Evolutionary conservation across 306 rosid genomes (phyloP).

Genomic region (Quercus cerris): DNA sequence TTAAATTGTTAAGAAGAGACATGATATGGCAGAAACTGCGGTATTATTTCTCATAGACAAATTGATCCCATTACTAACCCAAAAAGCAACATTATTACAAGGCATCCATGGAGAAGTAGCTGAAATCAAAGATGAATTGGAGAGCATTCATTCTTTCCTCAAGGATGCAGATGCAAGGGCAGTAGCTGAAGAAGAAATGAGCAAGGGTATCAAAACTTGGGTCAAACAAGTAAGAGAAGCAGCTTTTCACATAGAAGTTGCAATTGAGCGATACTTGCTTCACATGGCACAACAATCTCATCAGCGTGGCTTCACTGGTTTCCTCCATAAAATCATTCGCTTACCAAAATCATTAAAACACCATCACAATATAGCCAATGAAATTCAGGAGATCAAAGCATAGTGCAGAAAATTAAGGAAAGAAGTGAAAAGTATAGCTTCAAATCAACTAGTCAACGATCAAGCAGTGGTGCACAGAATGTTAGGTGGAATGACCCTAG

Average conservation of each 20-base stretch:
- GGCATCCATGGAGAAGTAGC: too few species aligned
- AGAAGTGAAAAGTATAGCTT: too few species aligned
- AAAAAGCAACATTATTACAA: neutral
- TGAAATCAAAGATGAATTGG: too few species aligned
- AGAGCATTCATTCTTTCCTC: too few species aligned
- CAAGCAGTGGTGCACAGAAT: too few species aligned
- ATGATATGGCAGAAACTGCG: neutral
- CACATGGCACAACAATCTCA: neutral
- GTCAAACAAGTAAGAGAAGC: constrained; percentile 18
- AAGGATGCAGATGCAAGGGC: too few species aligned
- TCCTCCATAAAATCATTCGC: neutral
- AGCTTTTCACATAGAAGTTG: constrained; percentile 26
- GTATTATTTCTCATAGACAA: neutral
- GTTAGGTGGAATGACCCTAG: too few species aligned
- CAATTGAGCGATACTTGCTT: constrained; percentile 16
- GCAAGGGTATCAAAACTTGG: too few species aligned
- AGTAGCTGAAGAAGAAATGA: neutral
- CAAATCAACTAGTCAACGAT: too few species aligned
- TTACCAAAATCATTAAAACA: neutral
- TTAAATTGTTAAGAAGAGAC: too few species aligned
- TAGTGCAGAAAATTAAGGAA: too few species aligned
- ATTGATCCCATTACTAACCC: neutral
- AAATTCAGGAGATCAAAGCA: too few species aligned
- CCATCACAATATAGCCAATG: neutral
- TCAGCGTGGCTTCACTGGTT: neutral